Percentiles rank a stretch among this genome's conserved stretches.
Conservation (phyloP, 2,329 filamentous ascomycete genomes). For the Graphilbum fragrans region DNA sequence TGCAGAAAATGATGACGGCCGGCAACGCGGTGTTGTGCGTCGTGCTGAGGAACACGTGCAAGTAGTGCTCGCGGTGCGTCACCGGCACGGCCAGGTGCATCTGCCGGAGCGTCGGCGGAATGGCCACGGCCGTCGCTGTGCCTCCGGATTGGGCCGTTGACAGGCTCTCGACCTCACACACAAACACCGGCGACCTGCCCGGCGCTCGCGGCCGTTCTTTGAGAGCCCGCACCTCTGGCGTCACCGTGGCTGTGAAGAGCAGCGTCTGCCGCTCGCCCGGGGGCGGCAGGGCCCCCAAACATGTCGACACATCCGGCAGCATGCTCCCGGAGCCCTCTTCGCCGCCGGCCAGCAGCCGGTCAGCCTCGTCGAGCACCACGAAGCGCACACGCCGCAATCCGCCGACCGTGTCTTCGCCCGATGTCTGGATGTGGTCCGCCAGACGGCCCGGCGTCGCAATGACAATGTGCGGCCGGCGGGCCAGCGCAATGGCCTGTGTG, state of each 20-base stretch:
- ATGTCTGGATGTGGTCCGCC: conserved; percentile 85
- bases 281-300: conserved; percentile 68
- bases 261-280: conserved; percentile 76
- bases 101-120: conserved; percentile 72
- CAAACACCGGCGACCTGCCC: conserved; percentile 65
- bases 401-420: conserved; percentile 79
- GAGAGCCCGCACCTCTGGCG: conserved; percentile 77
- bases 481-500: conserved; percentile 72
- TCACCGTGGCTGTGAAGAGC: conserved; percentile 92
- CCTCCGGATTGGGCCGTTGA: conserved; percentile 14
- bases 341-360: conserved; percentile 59
- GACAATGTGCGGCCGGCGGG: conserved; percentile 75
- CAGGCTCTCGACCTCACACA: conserved; percentile 76
- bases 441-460: conserved; percentile 89
- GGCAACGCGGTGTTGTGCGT: conserved; percentile 63
- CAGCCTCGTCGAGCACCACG: conserved; percentile 92
- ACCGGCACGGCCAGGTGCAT: conserved; percentile 80
- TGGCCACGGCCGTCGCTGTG: conserved; percentile 60
- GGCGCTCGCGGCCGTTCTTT: conserved; percentile 62
- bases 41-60: conserved; percentile 79
- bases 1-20: conserved; percentile 91
- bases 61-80: conserved; percentile 87
- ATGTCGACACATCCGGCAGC: conserved; percentile 88
- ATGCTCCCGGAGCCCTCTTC: conserved; percentile 58
- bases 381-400: conserved; percentile 69